Base-by-base conservation (phyloP, 768 basidiomycete genomes). In the Boletus huronensis region DNA sequence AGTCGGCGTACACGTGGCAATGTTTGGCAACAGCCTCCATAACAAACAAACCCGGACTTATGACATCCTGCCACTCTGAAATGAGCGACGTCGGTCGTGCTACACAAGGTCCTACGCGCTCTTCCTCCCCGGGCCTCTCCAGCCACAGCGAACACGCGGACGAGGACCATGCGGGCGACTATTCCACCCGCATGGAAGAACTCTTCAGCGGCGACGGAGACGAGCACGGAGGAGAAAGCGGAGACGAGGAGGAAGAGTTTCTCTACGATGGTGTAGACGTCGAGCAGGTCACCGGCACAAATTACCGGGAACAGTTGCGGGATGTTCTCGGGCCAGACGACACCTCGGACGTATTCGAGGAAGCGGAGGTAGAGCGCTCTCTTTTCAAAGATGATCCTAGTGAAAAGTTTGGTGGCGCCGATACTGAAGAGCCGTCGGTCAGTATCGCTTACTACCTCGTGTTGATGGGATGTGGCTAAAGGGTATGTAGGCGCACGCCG, bases 191-290 rank as follows among this genome's bases (percentile, higher is more conserved):
- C 52, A 68, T 60, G 67, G 63, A 50, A 23, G 66, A 68, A 13
- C 47, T 69, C 11, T 67, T 63, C 48, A 75, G 69, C 53, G 78
- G 73, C 44, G 77, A 76, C 45, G 77, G 75, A 26, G 75, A 77
- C 6, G 74, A 64, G 19, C 75, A 74, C 11, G 72, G 72, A 42
- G 72, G 69, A 38, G 71, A 75, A 55, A 76, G 78, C 1, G 77
- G 76, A 0, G 83, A 80, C 10, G 81, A 80, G 7, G 82, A 81
- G 11, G 85, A 81, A 29, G 82, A 73, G 0, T 93, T 93, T 60
- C 56, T 91, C 28, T 94, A 93, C 64, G 76, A 77, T 28, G 91
- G 90, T 28, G 73, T 82, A 21, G 90, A 93, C 61, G 80, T 83
- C 5, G 70, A 68, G 34, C 62, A 72, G 14, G 61, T 72, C 40